Evolutionary conservation across 2,329 filamentous ascomycete genomes (phyloP).

Genomic region (Apiospora rasikravindrae): DNA sequence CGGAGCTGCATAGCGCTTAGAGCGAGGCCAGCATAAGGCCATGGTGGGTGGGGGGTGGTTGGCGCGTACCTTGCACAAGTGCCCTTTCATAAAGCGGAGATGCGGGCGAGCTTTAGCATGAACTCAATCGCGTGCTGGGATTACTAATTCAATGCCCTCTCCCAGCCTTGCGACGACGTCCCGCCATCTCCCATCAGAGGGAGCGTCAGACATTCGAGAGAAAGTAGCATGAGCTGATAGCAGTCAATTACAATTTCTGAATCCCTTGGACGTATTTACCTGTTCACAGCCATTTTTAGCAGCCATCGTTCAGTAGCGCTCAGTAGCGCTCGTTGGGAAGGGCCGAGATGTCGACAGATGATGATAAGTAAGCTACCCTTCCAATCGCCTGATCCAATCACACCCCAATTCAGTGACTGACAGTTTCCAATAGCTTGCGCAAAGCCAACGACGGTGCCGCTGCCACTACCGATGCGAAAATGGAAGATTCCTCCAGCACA

Average conservation of each 20-base stretch:
- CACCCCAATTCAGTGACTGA: background rate
- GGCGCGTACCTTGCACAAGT: slow-evolving; percentile 13
- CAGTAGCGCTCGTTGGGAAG: background rate
- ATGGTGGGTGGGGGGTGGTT: background rate
- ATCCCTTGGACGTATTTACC: background rate
- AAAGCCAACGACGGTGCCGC: slow-evolving; percentile 25
- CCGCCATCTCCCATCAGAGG: slow-evolving; percentile 25
- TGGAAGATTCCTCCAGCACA: slow-evolving; percentile 25
- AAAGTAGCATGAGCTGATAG: slow-evolving; percentile 8
- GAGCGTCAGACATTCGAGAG: slow-evolving; percentile 26
- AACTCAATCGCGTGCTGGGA: background rate
- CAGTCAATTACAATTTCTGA: background rate
- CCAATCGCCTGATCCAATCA: background rate
- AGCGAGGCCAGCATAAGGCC: background rate
- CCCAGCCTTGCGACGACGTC: slow-evolving; percentile 13
- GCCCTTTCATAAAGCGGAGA: slow-evolving; percentile 10
- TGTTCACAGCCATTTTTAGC: background rate
- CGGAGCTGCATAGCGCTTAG: background rate
- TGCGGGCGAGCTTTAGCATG: background rate
- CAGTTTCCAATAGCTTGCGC: slow-evolving; percentile 24
- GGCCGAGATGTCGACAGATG: slow-evolving; percentile 2
- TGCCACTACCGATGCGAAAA: slow-evolving; percentile 25
- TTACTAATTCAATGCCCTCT: background rate
- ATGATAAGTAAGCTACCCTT: background rate
- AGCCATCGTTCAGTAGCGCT: background rate